Base-by-base conservation (phyloP, 1,139 yeast genomes). In the Geotrichum phurueaensis region DNA sequence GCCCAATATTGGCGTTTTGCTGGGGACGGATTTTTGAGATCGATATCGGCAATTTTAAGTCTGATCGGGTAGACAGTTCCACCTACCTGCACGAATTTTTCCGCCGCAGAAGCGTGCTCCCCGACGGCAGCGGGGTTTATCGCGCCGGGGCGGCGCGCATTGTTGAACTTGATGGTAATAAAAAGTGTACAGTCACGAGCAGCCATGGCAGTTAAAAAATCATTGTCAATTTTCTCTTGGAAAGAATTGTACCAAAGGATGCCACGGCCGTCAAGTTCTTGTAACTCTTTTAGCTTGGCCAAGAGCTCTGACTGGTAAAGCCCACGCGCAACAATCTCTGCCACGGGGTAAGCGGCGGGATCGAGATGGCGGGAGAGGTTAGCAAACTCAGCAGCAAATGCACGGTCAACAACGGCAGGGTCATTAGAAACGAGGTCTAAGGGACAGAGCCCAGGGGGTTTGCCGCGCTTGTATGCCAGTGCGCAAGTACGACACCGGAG, bases 401-500 rank as follows among this genome's bases (percentile, higher is more conserved):
- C 70, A 63, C 23, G 61, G 39, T 2, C 45, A 0, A 64, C 43
- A 47, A 58, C 61, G 1, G 54, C 20, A 12, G 27, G 22, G 7
- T 65, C 66, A 18, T 58, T 53, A 1, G 70, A 63, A 0, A 70
- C 66, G 9, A 79, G 65, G 20, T 69, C 74, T 15, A 76, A 63
- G 1, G 79, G 75, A 60, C 82, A 79, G 62, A 75, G 70, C 3
- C 66, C 29, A 3, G 62, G 50, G 57, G 65, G 36, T 51, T 65
- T 61, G 51, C 71, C 70, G 18, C 79, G 73, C 62, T 65, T 59
- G 15, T 58, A 60, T 47, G 72, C 67, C 29, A 78, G 66, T 0
- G 82, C 81, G 66, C 83, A 79, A 2, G 80, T 79, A 4, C 83
- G 68, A 63, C 83, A 79, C 0, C 69, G 66, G 2, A 53, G 20